Evolutionary conservation across 2,329 filamentous ascomycete species (phyloP), one percentile per base, ranked within the genome.

Genomic region (Colletotrichum magnum): DNA sequence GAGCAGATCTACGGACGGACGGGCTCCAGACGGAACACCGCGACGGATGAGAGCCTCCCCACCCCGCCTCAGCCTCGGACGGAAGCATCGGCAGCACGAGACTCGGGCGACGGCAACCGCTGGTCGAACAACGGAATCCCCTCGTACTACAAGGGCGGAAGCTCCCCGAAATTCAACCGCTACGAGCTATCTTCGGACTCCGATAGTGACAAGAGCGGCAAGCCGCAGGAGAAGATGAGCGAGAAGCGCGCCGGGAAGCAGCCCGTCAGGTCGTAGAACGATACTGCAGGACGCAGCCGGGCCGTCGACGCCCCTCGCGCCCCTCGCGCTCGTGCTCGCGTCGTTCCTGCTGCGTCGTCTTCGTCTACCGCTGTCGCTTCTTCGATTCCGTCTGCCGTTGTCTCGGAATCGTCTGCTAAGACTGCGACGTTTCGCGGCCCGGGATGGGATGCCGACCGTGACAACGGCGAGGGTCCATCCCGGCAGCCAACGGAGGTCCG

Each of bases 231-330:
- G 16, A 24, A 15, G 13, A 28, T 41, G 28, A 41, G 26, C 59
- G 53, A 52, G 24, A 26, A 39, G 39, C 28, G 28, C 16, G 59
- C 59, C 32, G 66, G 66, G 13, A 67, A 69, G 26, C 50, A 48
- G 50, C 57, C 63, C 26, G 67, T 28, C 57, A 53, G 47, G 50
- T 62, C 57, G 21, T 69, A 69, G 67, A 56, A 54, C 61, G 50
- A 61, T 48, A 41, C 28, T 57, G 36, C 32, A n/a, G 45, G 45
- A 53, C 57, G 13, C 18, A 32, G 16, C 7, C 10, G 51, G 24
- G 12, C 16, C 54, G 28, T 9, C 4, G 12, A 7, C 21, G 21
- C 21, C 21, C 21, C 21, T 24, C 21, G 3, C 21, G 21, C 21
- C 21, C 21, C 21, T 24, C 21, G 21, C 21, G 21, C 21, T 36